A percentile compares a stretch with the other conserved stretches of the same genome.
Evolutionary conservation across 23 red algal genomes (phyloP).

Genomic region (Gracilariopsis chorda): DNA sequence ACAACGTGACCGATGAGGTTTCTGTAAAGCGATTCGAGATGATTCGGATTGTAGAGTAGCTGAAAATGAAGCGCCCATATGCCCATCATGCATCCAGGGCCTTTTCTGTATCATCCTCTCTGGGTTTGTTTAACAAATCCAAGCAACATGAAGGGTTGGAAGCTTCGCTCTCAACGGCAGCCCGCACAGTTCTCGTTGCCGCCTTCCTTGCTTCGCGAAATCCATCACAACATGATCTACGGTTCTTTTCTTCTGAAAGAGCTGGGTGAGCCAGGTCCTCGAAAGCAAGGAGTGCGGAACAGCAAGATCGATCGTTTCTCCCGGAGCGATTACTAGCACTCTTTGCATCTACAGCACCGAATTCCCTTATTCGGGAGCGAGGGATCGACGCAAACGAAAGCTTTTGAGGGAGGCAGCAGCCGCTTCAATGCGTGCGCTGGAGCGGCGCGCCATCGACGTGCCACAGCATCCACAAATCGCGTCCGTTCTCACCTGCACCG

Average conservation of each 20-base stretch:
- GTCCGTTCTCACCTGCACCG: too few relatives aligned
- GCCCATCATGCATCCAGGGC: too few relatives aligned
- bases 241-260: conserved; percentile 26
- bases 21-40: too few relatives aligned
- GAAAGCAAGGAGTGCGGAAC: neutral
- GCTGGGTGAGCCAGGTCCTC: neutral
- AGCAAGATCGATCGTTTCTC: conserved; percentile 11
- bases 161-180: neutral
- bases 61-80: too few relatives aligned
- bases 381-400: neutral
- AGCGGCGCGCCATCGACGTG: too few relatives aligned
- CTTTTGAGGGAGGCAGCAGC: too few relatives aligned
- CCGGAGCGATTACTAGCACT: conserved; percentile 41
- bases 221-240: conserved; percentile 36
- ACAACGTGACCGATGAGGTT: too few relatives aligned
- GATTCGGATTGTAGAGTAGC: too few relatives aligned
- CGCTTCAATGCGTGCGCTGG: too few relatives aligned
- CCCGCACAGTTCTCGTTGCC: conserved; percentile 14
- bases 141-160: neutral
- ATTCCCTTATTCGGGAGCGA: neutral
- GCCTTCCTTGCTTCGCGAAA: conserved; percentile 34
- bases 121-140: too few relatives aligned
- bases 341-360: neutral
- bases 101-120: too few relatives aligned
- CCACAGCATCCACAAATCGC: too few relatives aligned